Evolutionary conservation across 176 grass and related monocot species (phyloP).

Genomic region (Musa acuminata): DNA sequence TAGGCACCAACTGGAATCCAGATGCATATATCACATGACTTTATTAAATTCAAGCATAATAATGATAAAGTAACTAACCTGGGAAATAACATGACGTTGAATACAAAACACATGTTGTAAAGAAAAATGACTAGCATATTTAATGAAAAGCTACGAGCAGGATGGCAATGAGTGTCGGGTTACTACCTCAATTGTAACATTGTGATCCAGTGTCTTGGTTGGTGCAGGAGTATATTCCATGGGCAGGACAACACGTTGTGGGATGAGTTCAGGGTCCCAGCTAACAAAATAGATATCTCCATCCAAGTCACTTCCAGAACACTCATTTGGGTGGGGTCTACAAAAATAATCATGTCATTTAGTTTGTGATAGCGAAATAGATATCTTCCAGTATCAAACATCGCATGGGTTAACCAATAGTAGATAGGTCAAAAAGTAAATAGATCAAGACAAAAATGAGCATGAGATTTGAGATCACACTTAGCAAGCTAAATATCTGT

Average conservation of each 20-base stretch:
- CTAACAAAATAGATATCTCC: conserved; percentile 88
- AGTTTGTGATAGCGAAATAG: not conserved
- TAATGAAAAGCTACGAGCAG: not conserved
- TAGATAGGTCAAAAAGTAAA: not conserved
- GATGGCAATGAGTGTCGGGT: not conserved
- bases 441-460: not conserved
- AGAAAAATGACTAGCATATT: too few relatives aligned
- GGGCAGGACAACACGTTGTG: conserved; percentile 33
- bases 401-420: not conserved
- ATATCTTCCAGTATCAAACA: not conserved
- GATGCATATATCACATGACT: not conserved
- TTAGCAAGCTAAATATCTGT: not conserved
- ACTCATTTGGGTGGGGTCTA: conserved; percentile 91
- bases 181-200: conserved; percentile 68
- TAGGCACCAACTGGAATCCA: not conserved
- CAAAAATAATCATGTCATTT: conserved; percentile 12
- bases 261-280: conserved; percentile 69
- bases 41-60: not conserved
- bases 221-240: conserved; percentile 77
- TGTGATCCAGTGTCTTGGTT: conserved; percentile 64
- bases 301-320: conserved; percentile 95
- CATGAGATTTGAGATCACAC: not conserved
- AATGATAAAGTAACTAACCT: not conserved
- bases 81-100: not conserved
- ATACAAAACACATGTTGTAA: not conserved